Evolutionary conservation across 495 filamentous ascomycete genomes (phyloP), one percentile per base, ranked within the genome.

Genomic region (Hypoxylon subgilvum): DNA sequence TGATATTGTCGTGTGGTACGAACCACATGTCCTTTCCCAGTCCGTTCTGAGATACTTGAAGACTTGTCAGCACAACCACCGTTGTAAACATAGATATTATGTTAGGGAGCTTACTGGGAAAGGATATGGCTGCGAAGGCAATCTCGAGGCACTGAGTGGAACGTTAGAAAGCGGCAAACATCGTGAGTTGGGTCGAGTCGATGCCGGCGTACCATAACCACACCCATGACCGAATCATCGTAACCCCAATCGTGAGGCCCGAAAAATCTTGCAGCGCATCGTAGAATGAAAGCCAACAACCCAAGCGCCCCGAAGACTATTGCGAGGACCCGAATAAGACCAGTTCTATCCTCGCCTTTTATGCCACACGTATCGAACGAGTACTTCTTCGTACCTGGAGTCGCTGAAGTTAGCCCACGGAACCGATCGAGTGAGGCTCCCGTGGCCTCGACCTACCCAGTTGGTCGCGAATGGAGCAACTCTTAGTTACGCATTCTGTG

Each of bases 401-500:
- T 43, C 34, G 16, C 14, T 1, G 7, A 27, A 32, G 32, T 63
- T 14, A 63, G 53, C 25, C 22, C 36, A 16, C 1, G 10, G 31
- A 31, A 19, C 4, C 13, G 12, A 9, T 9, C 6, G 12, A 10
- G 23, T 19, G 19, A 30, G n/a, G n/a, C n/a, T 32, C 18, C 23
- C 2, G 13, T 22, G 0, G 6, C 23, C 16, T 31, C 27, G 9
- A 14, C 61, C 57, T 59, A 74, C 72, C 30, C 21, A 74, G 44
- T 42, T 52, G 54, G 47, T 74, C 65, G 6, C 61, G 61, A 23
- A 71, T 61, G 17, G 70, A 61, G 49, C 73, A 75, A 28, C 56
- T 53, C 6, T 25, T 7, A 19, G 47, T 23, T 4, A 75, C 62
- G 16, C 73, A 75, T 28, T 53, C 31, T 23, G 68, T 64, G 31